A percentile compares a stretch with the other conserved stretches of the same genome.
Conservation (phyloP, 139 green algal species). For the Volvox africanus region DNA sequence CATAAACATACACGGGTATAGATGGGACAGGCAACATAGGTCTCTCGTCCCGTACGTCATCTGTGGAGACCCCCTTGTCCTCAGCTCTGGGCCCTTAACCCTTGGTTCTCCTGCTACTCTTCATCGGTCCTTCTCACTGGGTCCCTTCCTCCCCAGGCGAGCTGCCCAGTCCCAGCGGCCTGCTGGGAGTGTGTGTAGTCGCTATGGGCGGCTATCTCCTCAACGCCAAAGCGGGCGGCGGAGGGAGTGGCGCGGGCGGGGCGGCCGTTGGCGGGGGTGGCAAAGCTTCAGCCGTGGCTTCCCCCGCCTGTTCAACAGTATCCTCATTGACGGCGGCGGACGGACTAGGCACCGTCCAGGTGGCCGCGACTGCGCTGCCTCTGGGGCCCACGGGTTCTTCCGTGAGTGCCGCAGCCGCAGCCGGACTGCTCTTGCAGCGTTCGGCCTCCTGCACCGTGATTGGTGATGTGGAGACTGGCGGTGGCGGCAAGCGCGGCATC, state of each 20-base stretch:
- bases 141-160: conserved; percentile 24
- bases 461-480: background rate
- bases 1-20: no score
- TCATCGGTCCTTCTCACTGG: no score
- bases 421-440: conserved; percentile 24
- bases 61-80: no score
- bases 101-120: no score
- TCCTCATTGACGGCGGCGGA: background rate
- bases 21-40: no score
- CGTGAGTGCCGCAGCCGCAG: background rate
- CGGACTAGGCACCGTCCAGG: background rate
- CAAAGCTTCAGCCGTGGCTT: background rate
- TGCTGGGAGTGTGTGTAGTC: conserved; percentile 61
- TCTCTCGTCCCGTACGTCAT: no score
- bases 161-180: conserved; percentile 38
- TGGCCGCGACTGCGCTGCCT: background rate
- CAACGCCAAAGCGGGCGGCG: conserved; percentile 15
- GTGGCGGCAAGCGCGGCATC: background rate
- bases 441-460: background rate
- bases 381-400: background rate
- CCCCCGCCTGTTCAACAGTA: background rate
- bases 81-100: no score
- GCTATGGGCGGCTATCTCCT: conserved; percentile 62
- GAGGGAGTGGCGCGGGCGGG: background rate
- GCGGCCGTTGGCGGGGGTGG: background rate